phyloP scores from a whole-genome alignment of 306 rosid species.

The Acacia confusa region DNA sequence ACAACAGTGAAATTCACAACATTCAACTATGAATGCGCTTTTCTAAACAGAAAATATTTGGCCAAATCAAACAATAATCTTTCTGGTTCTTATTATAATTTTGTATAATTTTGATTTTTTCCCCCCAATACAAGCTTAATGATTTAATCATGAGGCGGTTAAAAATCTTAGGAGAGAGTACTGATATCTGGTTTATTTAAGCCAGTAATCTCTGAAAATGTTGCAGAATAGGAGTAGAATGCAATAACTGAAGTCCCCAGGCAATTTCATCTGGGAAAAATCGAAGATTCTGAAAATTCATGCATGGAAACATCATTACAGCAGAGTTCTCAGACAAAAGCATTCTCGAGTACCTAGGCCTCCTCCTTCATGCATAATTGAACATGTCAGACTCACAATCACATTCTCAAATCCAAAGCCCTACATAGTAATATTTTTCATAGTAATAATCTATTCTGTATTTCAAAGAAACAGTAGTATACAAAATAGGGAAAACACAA shows the following conservation, averaged over 20 bases:
- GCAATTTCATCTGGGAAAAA: neutral
- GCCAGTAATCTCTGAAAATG: neutral
- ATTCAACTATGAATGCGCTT: neutral
- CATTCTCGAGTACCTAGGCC: conserved; percentile 21
- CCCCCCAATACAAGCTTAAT: too few relatives aligned
- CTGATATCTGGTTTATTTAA: neutral
- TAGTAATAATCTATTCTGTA: neutral
- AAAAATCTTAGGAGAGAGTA: neutral
- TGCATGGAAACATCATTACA: conserved; percentile 21
- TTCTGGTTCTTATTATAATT: too few relatives aligned
- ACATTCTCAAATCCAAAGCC: conserved; percentile 25
- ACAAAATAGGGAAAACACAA: neutral
- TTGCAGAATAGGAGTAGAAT: neutral
- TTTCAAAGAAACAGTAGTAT: neutral
- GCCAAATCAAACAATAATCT: neutral
- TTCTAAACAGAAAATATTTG: neutral
- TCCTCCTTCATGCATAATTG: conserved; percentile 27
- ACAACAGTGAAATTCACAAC: neutral
- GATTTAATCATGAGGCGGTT: too few relatives aligned
- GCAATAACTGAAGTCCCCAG: neutral
- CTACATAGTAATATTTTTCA: neutral
- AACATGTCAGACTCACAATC: conserved; percentile 31
- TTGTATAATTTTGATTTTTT: neutral
- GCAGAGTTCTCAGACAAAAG: conserved; percentile 25
- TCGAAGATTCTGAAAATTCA: conserved; percentile 5